Percentiles rank a stretch among this genome's conserved stretches.
phyloP scores from a whole-genome alignment of 148 eudicot genomes.

The Vaccinium darrowii region DNA sequence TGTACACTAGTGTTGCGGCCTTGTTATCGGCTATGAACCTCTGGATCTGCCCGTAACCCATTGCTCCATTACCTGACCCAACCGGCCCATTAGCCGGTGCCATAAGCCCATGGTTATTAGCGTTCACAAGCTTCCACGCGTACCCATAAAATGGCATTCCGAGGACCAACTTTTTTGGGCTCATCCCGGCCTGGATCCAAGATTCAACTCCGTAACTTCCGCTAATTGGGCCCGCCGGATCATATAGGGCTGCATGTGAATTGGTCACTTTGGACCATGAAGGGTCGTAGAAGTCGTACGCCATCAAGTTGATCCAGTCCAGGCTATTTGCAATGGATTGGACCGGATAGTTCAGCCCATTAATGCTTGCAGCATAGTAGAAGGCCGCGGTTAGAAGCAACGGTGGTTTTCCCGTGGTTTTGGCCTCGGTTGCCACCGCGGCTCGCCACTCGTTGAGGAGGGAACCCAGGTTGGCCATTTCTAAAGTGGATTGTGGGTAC shows the following conservation, averaged over 20 bases:
- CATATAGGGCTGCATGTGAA: slow-evolving; percentile 33
- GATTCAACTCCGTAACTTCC: slow-evolving; percentile 34
- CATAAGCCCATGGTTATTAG: slow-evolving; percentile 35
- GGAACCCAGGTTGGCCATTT: slow-evolving; percentile 41
- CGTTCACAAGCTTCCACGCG: slow-evolving; percentile 35
- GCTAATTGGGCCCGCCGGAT: slow-evolving; percentile 35
- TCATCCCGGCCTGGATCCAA: slow-evolving; percentile 40
- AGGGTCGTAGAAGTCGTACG: slow-evolving; percentile 47
- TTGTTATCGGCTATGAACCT: slow-evolving; percentile 26
- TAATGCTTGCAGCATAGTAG: slow-evolving; percentile 14
- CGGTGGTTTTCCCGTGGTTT: slow-evolving; percentile 13
- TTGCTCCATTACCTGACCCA: slow-evolving; percentile 24
- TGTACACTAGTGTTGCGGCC: slow-evolving; percentile 28
- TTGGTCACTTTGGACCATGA: slow-evolving; percentile 24
- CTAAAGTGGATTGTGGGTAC: slow-evolving; percentile 24
- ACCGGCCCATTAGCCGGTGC: slow-evolving; percentile 37
- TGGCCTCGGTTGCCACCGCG: slow-evolving; percentile 33
- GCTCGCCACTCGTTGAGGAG: slow-evolving; percentile 54
- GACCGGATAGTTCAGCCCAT: slow-evolving; percentile 20
- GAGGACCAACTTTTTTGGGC: slow-evolving; percentile 32
- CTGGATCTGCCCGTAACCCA: slow-evolving; percentile 20
- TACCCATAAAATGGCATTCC: slow-evolving; percentile 59
- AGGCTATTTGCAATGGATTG: slow-evolving; percentile 25
- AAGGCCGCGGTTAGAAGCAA: slow-evolving; percentile 52
- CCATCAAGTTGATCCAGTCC: slow-evolving; percentile 59